A percentile compares a stretch with the other conserved stretches of the same genome.
Conservation (phyloP, 805 yeast species). For the Zygoascus flipseniorum region DNA sequence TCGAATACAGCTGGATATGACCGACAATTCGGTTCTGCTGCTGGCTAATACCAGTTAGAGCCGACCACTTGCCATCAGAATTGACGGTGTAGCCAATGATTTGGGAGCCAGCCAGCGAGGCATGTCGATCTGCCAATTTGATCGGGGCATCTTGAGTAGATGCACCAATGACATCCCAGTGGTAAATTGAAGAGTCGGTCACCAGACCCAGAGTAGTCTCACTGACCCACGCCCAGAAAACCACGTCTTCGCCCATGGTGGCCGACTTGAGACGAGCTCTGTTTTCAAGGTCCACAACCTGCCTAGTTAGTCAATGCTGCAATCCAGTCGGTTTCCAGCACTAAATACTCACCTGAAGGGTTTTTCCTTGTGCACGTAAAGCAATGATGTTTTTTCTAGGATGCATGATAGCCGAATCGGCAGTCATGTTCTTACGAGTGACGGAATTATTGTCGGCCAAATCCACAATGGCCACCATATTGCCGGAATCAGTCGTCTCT, state of each 20-base stretch:
- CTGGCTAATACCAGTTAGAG: conserved; percentile 89
- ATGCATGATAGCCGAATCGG: conserved; percentile 96
- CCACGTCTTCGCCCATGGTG: conserved; percentile 78
- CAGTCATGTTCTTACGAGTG: conserved; percentile 88
- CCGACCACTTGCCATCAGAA: conserved; percentile 80
- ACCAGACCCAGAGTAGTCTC: conserved; percentile 70
- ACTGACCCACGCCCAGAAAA: conserved; percentile 92
- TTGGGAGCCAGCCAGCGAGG: conserved; percentile 65
- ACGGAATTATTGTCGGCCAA: conserved; percentile 69
- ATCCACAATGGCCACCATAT: conserved; percentile 84
- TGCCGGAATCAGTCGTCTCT: conserved; percentile 42
- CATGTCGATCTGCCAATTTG: conserved; percentile 76
- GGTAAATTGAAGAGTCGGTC: conserved; percentile 64
- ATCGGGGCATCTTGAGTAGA: conserved; percentile 64
- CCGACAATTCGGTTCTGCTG: conserved; percentile 93
- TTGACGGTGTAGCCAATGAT: conserved; percentile 85
- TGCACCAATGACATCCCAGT: conserved; percentile 79
- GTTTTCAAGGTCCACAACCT: conserved; percentile 74
- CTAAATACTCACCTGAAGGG: conserved; percentile 47
- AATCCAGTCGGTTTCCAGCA: not conserved
- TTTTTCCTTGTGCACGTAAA: conserved; percentile 91
- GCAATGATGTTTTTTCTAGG: conserved; percentile 85
- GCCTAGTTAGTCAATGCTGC: not conserved
- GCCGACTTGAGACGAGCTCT: conserved; percentile 86
- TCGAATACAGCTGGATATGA: conserved; percentile 86